Evolutionary conservation across 2,329 filamentous ascomycete species (phyloP), one percentile per base, ranked within the genome.

Genomic region (Fusarium vanettenii): DNA sequence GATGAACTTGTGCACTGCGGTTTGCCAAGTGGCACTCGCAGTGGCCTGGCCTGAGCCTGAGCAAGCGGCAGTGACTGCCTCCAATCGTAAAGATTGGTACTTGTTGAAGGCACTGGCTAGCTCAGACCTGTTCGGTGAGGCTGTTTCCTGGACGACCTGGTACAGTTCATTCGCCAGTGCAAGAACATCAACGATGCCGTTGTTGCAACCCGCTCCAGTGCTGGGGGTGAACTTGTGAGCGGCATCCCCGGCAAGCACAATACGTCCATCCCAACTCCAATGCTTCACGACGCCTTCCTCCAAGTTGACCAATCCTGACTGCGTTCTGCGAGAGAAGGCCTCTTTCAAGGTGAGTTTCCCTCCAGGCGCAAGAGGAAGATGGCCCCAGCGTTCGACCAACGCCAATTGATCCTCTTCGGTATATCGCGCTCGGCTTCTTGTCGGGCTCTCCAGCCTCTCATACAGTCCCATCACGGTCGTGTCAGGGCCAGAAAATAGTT

Each of bases 141-240:
- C 25, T 16, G 39, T 57, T 10, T 67, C 37, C 14, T 72, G 27
- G 1, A 64, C 31, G 5, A 64, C 29, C 7, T 57, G 39, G 33
- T 77, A 64, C 8, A 83, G 75, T 11, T 74, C 71, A 60, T 83
- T 83, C 60, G 71, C 70, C 1, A 83, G 68, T 0, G 70, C 75
- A 6, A 81, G 76, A 1, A 82, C 65, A 16, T 84, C 82, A 37
- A 81, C 78, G 1, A 85, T 74, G 0, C 80, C 83, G 22, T 80
- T 80, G 71, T 85, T 84, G 41, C 80, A 80, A 0, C 83, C 83
- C 0, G 78, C 75, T 0, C 82, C 83, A 0, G 81, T 76, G 57
- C 81, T 83, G 0, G 84, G 82, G 0, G 82, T 84, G 60, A 81
- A 81, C 45, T 85, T 85, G 66, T 85, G 84, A 1, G 78, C 79